Percentiles rank a stretch among this genome's conserved stretches.
Evolutionary conservation across 108 stramenopile species (phyloP).

Genomic region (Cyclotella distinguenda): DNA sequence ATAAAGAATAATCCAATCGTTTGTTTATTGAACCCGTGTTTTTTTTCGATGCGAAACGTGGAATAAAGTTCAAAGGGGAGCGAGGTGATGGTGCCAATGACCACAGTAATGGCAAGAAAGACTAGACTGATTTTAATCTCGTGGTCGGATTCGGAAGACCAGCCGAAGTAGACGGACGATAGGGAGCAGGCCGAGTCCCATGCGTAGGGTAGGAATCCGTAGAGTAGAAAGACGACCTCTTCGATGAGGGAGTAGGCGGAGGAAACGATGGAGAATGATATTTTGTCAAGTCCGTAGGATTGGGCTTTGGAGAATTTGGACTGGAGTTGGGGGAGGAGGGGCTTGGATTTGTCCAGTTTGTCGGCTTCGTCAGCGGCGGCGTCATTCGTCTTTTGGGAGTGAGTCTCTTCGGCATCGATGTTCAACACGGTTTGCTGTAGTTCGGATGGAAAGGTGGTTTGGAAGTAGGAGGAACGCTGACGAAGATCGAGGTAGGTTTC

Average conservation of each 20-base stretch:
- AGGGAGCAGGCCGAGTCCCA: conserved; percentile 69
- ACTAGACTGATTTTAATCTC: conserved; percentile 86
- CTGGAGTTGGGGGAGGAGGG: conserved; percentile 79
- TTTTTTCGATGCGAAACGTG: conserved; percentile 92
- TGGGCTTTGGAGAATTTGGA: conserved; percentile 80
- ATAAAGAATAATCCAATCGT: conserved; percentile 85
- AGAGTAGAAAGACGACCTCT: conserved; percentile 66
- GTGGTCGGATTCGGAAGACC: conserved; percentile 47
- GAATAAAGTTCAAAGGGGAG: conserved; percentile 88
- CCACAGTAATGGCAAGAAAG: conserved; percentile 70
- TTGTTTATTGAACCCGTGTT: conserved; percentile 98
- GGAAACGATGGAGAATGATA: conserved; percentile 84
- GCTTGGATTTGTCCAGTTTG: conserved; percentile 46
- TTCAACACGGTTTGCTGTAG: conserved; percentile 55
- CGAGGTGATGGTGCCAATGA: conserved; percentile 75
- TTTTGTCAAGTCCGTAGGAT: conserved; percentile 89
- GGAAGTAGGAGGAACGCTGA: conserved; percentile 69
- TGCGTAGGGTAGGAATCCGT: conserved; percentile 78
- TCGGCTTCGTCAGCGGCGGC: conserved; percentile 17
- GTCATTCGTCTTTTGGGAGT: neutral
- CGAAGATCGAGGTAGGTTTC: conserved; percentile 71
- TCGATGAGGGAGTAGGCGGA: conserved; percentile 67
- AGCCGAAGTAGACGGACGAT: conserved; percentile 54
- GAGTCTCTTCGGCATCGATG: neutral
- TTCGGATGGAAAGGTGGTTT: conserved; percentile 67